Evolutionary conservation across 192 early-diverging fungal genomes (phyloP).

Genomic region (Funneliformis mosseae): DNA sequence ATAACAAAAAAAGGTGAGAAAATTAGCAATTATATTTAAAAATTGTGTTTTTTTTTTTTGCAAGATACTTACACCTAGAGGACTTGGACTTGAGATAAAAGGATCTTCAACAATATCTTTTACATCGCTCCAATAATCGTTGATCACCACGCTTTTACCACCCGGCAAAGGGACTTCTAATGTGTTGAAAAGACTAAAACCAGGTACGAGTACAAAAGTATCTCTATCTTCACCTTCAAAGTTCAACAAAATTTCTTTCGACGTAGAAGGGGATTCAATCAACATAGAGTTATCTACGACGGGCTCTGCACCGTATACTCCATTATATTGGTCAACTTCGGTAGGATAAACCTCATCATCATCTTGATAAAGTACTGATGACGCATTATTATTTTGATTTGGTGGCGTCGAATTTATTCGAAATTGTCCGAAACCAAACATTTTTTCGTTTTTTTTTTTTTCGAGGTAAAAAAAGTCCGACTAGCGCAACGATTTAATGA

Average conservation of each 20-base stretch:
- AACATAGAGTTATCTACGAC: background rate
- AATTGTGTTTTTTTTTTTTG: background rate
- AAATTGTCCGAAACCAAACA: background rate
- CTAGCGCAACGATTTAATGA: too few relatives aligned
- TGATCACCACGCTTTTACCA: background rate
- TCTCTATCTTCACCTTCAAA: constrained; percentile 30
- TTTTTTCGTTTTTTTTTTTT: background rate
- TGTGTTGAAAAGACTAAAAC: background rate
- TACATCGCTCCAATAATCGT: constrained; percentile 26
- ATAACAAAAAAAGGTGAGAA: background rate
- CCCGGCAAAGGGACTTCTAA: background rate
- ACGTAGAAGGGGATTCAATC: background rate
- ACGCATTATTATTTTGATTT: background rate
- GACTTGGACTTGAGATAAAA: constrained; percentile 14
- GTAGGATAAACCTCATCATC: constrained; percentile 3
- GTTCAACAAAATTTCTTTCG: background rate
- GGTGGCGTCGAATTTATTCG: background rate
- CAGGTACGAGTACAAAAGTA: constrained; percentile 18
- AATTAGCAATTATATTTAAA: background rate
- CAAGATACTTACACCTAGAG: constrained; percentile 27
- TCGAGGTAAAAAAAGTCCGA: too few relatives aligned
- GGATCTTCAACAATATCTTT: constrained; percentile 24
- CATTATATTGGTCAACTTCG: background rate
- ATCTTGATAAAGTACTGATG: background rate
- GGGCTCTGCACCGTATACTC: background rate